Percentiles rank a stretch among this genome's conserved stretches.
These are phyloP conservation scores for Nakaseomyces uthaithaninus DNA, from an alignment of 1,139 yeast genomes.

Conservation along the genomic window DNA sequence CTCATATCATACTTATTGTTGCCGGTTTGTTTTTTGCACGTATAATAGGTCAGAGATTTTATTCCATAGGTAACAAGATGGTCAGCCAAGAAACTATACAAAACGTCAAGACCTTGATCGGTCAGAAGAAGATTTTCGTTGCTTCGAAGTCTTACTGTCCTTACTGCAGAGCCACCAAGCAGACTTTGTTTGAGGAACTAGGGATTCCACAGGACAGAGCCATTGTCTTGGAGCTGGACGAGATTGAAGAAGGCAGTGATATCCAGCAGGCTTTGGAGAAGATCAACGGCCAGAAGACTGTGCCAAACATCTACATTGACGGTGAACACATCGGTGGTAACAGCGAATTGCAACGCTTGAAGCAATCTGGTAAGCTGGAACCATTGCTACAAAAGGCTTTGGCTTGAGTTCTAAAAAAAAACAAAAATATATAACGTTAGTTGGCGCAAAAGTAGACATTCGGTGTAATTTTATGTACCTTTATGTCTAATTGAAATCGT, in stretches of 20 bases:
- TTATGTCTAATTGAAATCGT: too few species aligned
- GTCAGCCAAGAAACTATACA: slow-evolving; percentile 45
- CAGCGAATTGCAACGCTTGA: slow-evolving; percentile 67
- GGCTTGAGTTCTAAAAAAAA: slow-evolving; percentile 12
- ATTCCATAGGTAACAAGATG: slow-evolving; percentile 23
- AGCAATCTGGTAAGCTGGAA: slow-evolving; percentile 37
- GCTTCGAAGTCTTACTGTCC: slow-evolving; percentile 80
- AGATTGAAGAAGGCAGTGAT: slow-evolving; percentile 47
- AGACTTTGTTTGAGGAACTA: slow-evolving; percentile 43
- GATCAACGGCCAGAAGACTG: slow-evolving; percentile 84
- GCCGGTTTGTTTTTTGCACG: slow-evolving; percentile 13
- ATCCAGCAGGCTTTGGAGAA: slow-evolving; percentile 72
- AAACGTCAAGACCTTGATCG: slow-evolving; percentile 58
- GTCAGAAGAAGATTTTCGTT: slow-evolving; percentile 62
- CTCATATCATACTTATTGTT: slow-evolving; percentile 8
- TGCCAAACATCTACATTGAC: slow-evolving; percentile 82
- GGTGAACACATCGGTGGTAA: slow-evolving; percentile 95
- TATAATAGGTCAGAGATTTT: slow-evolving; percentile 11
- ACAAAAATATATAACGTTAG: too few species aligned
- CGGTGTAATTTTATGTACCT: too few species aligned
- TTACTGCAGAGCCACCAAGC: slow-evolving; percentile 59
- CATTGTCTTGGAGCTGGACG: slow-evolving; percentile 58
- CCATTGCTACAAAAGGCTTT: slow-evolving; percentile 27
- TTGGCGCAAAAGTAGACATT: background rate
- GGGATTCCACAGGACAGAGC: slow-evolving; percentile 41